Conservation (phyloP, 371 early-diverging fungal genomes). For the Ecytonucleospora hepatopenaei region DNA sequence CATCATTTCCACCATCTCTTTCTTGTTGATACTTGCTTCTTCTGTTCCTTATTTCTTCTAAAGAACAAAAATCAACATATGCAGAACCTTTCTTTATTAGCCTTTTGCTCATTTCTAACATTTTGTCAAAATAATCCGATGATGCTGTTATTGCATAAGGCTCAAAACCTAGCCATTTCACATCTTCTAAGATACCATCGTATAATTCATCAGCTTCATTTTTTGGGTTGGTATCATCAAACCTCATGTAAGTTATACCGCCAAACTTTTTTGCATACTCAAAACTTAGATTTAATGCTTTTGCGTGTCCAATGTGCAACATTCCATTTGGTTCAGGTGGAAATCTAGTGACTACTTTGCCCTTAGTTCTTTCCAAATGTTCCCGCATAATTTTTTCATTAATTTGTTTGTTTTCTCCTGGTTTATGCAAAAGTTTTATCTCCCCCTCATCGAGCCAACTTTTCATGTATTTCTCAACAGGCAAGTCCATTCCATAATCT, state of each 20-base stretch:
- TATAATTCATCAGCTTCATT: conserved; percentile 91
- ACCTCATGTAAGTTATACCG: conserved; percentile 83
- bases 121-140: conserved; percentile 72
- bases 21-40: conserved; percentile 10
- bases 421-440: conserved; percentile 68
- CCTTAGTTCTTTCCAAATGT: conserved; percentile 81
- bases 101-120: conserved; percentile 46
- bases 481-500: neutral
- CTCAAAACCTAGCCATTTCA: conserved; percentile 88
- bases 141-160: conserved; percentile 86
- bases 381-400: conserved; percentile 71
- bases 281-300: conserved; percentile 96
- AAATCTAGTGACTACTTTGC: conserved; percentile 88
- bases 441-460: conserved; percentile 50
- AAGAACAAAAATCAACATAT: conserved; percentile 87
- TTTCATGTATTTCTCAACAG: neutral
- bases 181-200: conserved; percentile 76
- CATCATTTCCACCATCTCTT: conserved; percentile 60
- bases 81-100: conserved; percentile 74
- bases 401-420: conserved; percentile 91
- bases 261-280: conserved; percentile 80
- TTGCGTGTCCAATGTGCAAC: conserved; percentile 96
- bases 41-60: conserved; percentile 71
- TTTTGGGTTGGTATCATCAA: conserved; percentile 96
- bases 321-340: conserved; percentile 99